Evolutionary conservation across 352 stramenopile genomes (phyloP), one percentile per base, ranked within the genome.

Genomic region (Globisporangium heterothallicum): DNA sequence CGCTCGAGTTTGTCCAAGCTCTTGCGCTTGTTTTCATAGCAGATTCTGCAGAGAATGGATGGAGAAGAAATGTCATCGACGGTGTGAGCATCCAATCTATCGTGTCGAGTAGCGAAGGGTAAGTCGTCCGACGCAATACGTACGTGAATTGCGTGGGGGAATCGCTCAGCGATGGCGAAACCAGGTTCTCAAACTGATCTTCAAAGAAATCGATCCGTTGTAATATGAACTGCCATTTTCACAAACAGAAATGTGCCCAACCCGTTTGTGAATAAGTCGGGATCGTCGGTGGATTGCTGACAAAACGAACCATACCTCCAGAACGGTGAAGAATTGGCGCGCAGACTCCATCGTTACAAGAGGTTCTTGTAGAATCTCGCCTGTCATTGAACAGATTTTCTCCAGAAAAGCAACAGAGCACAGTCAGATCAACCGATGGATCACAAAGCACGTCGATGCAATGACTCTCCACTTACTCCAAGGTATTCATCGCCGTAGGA

Each of bases 131-230:
- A 22, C 22, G 1, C 8, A 16, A 8, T 13, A 40, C 63, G 50
- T 71, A 89, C 81, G 81, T 92, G 36, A 86, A 68, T 7, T 88
- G 76, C n/a, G 81, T 92, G 9, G 81, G 81, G 6, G 70, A 73
- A 34, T 78, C 65, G 0, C 54, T 48, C 14, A 74, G 66, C 25
- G 58, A 57, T 3, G 75, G 66, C 2, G 63, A 55, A 22, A 90
- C 59, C 2, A 73, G 29, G 1, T 45, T 38, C 6, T 84, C 66
- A 36, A 89, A 90, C 45, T 81, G 72, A 13, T 74, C 66, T 45
- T 92, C 77, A 2, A 88, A 57, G 44, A 79, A 74, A 7, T 82
- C 66, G 42, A 88, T 74, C 14, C 69, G 69, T 29, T 74, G 67
- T 21, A 92, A 68, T 27, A 90, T 25, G 42, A 71, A 63, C 78